Evolutionary conservation across 805 yeast species (phyloP).

Genomic region (Deakozyma indianensis): DNA sequence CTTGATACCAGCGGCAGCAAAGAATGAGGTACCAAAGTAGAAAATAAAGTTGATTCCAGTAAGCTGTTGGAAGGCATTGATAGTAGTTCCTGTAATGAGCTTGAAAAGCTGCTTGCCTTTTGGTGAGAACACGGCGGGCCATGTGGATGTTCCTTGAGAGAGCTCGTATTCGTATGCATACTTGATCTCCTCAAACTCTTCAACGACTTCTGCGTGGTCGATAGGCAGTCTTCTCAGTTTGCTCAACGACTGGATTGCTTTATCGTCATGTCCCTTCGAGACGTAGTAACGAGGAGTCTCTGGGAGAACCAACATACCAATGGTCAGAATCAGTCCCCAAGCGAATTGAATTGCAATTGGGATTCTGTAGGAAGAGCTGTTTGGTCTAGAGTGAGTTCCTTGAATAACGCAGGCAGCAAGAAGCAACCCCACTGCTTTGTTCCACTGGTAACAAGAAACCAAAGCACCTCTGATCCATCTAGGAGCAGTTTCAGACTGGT

Average conservation of each 20-base stretch:
- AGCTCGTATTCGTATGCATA: slow-evolving; percentile 18
- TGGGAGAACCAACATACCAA: slow-evolving; percentile 56
- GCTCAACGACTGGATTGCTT: slow-evolving; percentile 41
- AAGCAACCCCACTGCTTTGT: slow-evolving; percentile 50
- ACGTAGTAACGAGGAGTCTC: slow-evolving; percentile 66
- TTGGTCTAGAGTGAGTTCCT: slow-evolving; percentile 17
- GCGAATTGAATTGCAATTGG: slow-evolving; percentile 62
- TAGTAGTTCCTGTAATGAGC: slow-evolving; percentile 47
- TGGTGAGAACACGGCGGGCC: slow-evolving; percentile 26
- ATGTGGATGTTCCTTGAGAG: slow-evolving; percentile 43
- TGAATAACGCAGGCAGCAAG: slow-evolving; percentile 38
- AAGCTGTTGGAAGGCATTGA: too few relatives aligned
- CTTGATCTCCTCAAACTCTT: slow-evolving; percentile 22
- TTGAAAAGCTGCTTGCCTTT: slow-evolving; percentile 17
- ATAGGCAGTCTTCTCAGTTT: slow-evolving; percentile 25
- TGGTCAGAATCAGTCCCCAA: slow-evolving; percentile 47
- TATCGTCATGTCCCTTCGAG: slow-evolving; percentile 36
- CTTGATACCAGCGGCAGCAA: slow-evolving; percentile 51
- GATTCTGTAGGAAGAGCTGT: slow-evolving; percentile 53
- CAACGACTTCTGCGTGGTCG: slow-evolving; percentile 20
- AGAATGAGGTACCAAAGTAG: too few relatives aligned
- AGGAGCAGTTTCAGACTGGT: slow-evolving; percentile 64
- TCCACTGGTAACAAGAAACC: too few relatives aligned
- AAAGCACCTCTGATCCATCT: too few relatives aligned
- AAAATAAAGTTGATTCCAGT: too few relatives aligned